These are phyloP conservation scores for Fusarium virguliforme DNA, from an alignment of 2,329 filamentous ascomycete species.

Conservation along the genomic window DNA sequence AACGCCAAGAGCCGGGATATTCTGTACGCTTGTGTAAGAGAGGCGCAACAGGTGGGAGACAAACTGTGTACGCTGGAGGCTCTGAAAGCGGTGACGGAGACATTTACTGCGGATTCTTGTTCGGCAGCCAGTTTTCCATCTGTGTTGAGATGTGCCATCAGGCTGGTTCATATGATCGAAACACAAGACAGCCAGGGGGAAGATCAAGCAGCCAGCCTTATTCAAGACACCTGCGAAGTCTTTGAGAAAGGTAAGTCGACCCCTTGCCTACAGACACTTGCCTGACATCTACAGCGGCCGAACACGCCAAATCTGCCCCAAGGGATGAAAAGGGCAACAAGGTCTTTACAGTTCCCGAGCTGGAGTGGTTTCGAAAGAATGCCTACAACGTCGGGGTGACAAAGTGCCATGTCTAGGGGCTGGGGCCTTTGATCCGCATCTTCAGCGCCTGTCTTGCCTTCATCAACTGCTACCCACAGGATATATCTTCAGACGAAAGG, in stretches of 20 bases:
- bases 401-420: slow-evolving; percentile 69
- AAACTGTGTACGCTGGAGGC: slow-evolving; percentile 68
- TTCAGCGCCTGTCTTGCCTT: slow-evolving; percentile 69
- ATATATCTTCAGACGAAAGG: slow-evolving; percentile 59
- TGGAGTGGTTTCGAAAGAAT: slow-evolving; percentile 89
- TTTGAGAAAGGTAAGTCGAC: slow-evolving; percentile 62
- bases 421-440: slow-evolving; percentile 70
- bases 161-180: slow-evolving; percentile 63
- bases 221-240: slow-evolving; percentile 68
- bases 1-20: slow-evolving; percentile 70
- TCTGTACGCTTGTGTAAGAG: slow-evolving; percentile 85
- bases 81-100: slow-evolving; percentile 55
- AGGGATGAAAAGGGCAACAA: slow-evolving; percentile 61
- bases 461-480: slow-evolving; percentile 66
- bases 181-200: slow-evolving; percentile 49
- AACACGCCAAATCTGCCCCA: slow-evolving; percentile 54
- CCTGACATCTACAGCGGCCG: slow-evolving; percentile 47
- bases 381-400: slow-evolving; percentile 84
- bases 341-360: slow-evolving; percentile 74
- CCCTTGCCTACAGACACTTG: slow-evolving; percentile 13
- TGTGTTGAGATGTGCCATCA: slow-evolving; percentile 67
- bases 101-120: slow-evolving; percentile 40
- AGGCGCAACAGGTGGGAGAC: slow-evolving; percentile 78
- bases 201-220: slow-evolving; percentile 35
- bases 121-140: slow-evolving; percentile 55